phyloP scores from a whole-genome alignment of 805 yeast genomes.

The Cyberlindnera xishuangbannaensis region DNA sequence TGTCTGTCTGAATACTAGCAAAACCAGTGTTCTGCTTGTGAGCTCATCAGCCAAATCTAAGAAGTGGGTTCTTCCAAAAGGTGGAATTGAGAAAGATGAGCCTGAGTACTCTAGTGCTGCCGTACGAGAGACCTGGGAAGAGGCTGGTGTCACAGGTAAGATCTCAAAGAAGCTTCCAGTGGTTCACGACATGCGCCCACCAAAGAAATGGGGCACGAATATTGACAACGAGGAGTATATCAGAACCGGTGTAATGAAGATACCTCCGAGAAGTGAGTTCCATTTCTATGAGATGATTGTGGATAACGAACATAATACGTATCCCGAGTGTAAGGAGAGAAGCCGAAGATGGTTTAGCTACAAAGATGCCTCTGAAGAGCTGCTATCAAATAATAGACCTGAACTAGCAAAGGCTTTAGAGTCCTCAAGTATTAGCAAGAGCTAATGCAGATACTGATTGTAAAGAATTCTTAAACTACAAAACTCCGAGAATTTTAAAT shows the following conservation, averaged over 20 bases:
- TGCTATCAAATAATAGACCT: conserved; percentile 51
- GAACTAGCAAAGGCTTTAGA: conserved; percentile 64
- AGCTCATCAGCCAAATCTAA: conserved; percentile 64
- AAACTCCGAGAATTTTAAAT: too few species aligned
- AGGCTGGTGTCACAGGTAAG: conserved; percentile 81
- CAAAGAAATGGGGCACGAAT: conserved; percentile 36
- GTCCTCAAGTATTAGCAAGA: conserved; percentile 40
- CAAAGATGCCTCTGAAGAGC: conserved; percentile 57
- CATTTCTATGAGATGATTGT: conserved; percentile 80
- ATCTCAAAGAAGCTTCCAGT: conserved; percentile 53
- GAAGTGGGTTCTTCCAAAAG: conserved; percentile 90
- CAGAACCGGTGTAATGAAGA: conserved; percentile 25
- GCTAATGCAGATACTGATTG: too few species aligned
- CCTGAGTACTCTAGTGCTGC: conserved; percentile 41
- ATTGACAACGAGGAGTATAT: conserved; percentile 18
- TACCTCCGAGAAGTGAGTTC: conserved; percentile 76
- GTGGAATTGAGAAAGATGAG: conserved; percentile 91
- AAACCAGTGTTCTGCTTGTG: conserved; percentile 66
- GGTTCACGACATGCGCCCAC: conserved; percentile 55
- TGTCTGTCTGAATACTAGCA: conserved; percentile 55
- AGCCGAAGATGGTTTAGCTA: conserved; percentile 72
- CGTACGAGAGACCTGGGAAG: conserved; percentile 94
- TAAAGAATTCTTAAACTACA: too few species aligned
- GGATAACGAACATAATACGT: conserved; percentile 45
- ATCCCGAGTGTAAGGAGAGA: conserved; percentile 72